Evolutionary conservation across 2,329 filamentous ascomycete species (phyloP), one percentile per base, ranked within the genome.

Genomic region (Trichophyton verrucosum): DNA sequence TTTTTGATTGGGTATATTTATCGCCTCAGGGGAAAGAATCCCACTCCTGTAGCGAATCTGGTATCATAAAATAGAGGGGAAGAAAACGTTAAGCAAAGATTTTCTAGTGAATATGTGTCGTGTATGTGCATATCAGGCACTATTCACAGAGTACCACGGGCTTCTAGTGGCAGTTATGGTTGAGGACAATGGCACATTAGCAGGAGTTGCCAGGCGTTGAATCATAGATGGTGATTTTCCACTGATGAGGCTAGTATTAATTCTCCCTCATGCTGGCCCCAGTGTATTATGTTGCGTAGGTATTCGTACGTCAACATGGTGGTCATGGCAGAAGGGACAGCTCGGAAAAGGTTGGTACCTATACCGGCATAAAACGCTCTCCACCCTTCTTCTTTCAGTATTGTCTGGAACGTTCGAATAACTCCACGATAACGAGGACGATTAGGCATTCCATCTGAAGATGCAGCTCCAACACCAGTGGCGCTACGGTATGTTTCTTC

Each of bases 261-360:
- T 56, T 66, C 62, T 11, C 80, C 82, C 68, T 83, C 80, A 61
- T 77, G 75, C 68, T 84, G 82, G 60, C 83, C 65, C 60, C 74
- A 76, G 58, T 77, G 76, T 60, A 84, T 77, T 15, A 76, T 71
- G 62, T 81, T 80, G 65, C 80, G 80, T 62, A 87, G 72, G 66
- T 87, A 94, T 76, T 99, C 94, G 71, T 96, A 99, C 11, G 92
- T 97, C 71, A 97, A 80, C 87, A 99, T 95, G 2, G 94, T 99
- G 27, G 95, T 96, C 69, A 95, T 95, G 20, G 94, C 92, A 22
- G 94, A 91, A 36, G 94, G 94, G 11, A 99, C 87, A 6, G 94
- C 94, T 61, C 94, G 84, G 80, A 97, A 90, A 84, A 99, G 89
- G 75, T 99, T 99, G 57, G 92, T 96, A 42, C 94, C 94, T 80